Evolutionary conservation across 345 rosid species (phyloP), one percentile per base, ranked within the genome.

Genomic region (Populus alba): DNA sequence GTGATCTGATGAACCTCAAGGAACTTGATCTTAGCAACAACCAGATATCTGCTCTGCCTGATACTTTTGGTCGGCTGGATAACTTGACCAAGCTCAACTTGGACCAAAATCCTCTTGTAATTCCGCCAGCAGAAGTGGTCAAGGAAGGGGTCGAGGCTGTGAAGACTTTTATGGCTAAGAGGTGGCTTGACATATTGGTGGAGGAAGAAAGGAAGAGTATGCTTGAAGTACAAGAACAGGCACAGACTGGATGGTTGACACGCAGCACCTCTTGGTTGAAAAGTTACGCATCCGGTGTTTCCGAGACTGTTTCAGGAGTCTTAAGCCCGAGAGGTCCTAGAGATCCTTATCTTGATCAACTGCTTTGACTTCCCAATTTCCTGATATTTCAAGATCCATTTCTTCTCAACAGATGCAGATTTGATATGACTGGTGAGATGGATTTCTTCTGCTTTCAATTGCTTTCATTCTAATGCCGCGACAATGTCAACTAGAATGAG

Each of bases 21-120:
- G 98, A 94, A 67, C 97, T 94, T 13, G 95, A 94, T 80, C 87
- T 94, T 61, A 92, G 98, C 81, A 92, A 94, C 91, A 94, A 94
- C 86, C 98, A 94, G 82, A 86, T 94, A 80, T 87, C 87, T 67
- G 88, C 90, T n/a, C 89, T 94, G 62, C 98, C 98, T 1, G 90
- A 90, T 66, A 83, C 95, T 17, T 94, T 94, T 69, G 98, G 98
- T 69, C 88, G 92, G 76, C 91, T 94, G 16, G 94, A 89, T 80
- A 89, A 86, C 72, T 76, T 94, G 82, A 80, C 83, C 23, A 92
- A 92, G 74, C 92, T 94, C 81, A 91, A 88, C 67, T 66, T 92
- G 75, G 95, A 92, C 33, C 87, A 85, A 65, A 92, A 94, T 84
- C 97, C 98, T 53, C 92, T 94, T 1, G 84, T 86, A 57, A 77